These are phyloP conservation scores for Erodium texanum DNA, from an alignment of 441 rosid species.

Conservation along the genomic window DNA sequence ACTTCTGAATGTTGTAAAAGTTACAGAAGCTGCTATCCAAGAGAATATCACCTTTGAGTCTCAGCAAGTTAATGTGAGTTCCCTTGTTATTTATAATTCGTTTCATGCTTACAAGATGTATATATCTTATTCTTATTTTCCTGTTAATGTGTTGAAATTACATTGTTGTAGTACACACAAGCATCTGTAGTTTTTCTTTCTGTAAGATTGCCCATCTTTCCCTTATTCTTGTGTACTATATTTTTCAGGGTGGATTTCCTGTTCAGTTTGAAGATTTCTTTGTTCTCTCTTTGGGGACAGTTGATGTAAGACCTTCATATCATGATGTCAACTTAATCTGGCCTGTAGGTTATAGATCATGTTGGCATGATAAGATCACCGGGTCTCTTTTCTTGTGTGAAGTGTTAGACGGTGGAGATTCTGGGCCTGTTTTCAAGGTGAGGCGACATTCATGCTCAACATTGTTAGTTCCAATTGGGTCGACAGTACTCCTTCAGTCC, in stretches of 20 bases:
- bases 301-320: constrained; percentile 75
- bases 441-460: constrained; percentile 73
- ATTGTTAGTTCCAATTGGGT: constrained; percentile 48
- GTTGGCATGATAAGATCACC: constrained; percentile 97
- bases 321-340: constrained; percentile 56
- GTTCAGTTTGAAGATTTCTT: constrained; percentile 89
- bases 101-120: constrained; percentile 5
- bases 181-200: neutral
- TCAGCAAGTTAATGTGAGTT: constrained; percentile 50
- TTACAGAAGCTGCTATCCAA: constrained; percentile 31
- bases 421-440: constrained; percentile 85
- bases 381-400: constrained; percentile 80
- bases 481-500: constrained; percentile 48
- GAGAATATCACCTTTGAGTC: constrained; percentile 30
- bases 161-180: neutral
- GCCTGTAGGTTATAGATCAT: constrained; percentile 86
- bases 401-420: constrained; percentile 75
- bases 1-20: constrained; percentile 28
- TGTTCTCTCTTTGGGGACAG: constrained; percentile 72
- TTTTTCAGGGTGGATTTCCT: constrained; percentile 72
- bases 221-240: constrained; percentile 19
- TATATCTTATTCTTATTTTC: constrained; percentile 15
- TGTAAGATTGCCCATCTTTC: constrained; percentile 7
- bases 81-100: constrained; percentile 10
- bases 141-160: neutral